These are phyloP conservation scores for Eucalyptus melliodora DNA, from an alignment of 345 rosid genomes.

Conservation along the genomic window DNA sequence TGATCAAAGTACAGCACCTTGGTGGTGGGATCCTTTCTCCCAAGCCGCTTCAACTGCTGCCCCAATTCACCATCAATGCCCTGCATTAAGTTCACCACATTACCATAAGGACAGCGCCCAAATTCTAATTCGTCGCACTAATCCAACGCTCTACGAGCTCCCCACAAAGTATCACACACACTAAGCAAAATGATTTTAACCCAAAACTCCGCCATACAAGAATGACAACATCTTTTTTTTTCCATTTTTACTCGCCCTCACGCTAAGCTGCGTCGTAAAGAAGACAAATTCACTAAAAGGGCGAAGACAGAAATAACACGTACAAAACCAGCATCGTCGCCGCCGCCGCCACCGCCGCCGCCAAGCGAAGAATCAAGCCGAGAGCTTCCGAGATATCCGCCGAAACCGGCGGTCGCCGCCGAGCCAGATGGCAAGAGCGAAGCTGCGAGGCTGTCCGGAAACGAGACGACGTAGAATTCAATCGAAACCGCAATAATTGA, in stretches of 20 bases:
- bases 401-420: constrained; percentile 66
- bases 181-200: not conserved
- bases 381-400: constrained; percentile 81
- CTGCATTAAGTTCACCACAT: constrained; percentile 16
- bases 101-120: not conserved
- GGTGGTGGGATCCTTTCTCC: constrained; percentile 85
- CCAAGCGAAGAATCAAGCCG: constrained; percentile 49
- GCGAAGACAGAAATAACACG: not conserved
- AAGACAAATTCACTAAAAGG: not conserved
- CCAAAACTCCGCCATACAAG: not conserved
- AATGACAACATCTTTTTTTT: not conserved
- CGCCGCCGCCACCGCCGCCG: constrained; percentile 16
- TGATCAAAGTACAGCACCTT: constrained; percentile 31
- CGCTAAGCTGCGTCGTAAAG: not conserved
- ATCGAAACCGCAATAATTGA: not conserved
- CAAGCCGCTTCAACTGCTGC: constrained; percentile 74
- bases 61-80: constrained; percentile 74
- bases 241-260: not conserved
- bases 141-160: not conserved
- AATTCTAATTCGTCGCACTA: not conserved
- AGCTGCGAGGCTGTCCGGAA: constrained; percentile 53
- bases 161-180: not conserved
- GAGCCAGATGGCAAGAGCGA: constrained; percentile 59
- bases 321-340: constrained; percentile 22
- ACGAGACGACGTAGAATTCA: not conserved